phyloP scores from a whole-genome alignment of 2,329 filamentous ascomycete species.

The Paraphoma sp. region DNA sequence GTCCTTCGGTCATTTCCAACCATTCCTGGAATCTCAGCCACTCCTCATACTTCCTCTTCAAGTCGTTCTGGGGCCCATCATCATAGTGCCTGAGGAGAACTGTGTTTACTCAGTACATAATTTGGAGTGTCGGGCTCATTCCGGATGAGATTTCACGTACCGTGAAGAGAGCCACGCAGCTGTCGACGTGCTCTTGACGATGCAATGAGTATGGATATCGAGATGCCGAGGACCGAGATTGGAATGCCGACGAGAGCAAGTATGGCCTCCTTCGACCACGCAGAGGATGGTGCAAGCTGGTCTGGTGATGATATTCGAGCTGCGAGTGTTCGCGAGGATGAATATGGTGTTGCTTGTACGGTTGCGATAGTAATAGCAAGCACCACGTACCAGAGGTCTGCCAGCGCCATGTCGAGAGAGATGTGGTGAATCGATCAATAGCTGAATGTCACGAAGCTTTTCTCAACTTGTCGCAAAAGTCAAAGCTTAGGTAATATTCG shows the following conservation, averaged over 20 bases:
- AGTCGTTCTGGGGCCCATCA: not conserved
- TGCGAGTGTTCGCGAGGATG: too few species aligned
- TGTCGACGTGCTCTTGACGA: not conserved
- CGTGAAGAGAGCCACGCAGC: not conserved
- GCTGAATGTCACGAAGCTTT: too few species aligned
- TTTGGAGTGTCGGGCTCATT: not conserved
- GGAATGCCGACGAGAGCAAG: not conserved
- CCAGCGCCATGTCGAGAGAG: too few species aligned
- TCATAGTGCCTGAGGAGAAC: not conserved
- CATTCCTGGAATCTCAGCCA: slow-evolving; percentile 1
- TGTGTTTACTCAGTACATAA: not conserved
- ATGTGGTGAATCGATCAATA: too few species aligned
- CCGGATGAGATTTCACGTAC: not conserved
- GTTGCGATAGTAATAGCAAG: too few species aligned
- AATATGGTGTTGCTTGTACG: too few species aligned
- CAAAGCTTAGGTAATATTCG: too few species aligned
- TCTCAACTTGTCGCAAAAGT: too few species aligned
- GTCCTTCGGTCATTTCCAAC: not conserved
- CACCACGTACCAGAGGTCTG: too few species aligned
- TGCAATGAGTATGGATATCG: not conserved
- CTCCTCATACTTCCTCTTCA: not conserved
- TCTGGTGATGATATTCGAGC: too few species aligned
- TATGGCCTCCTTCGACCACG: not conserved
- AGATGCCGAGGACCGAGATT: not conserved
- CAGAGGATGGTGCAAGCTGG: too few species aligned